Evolutionary conservation across 73 alveolate species (phyloP).

Genomic region (Paramecium primaurelia): DNA sequence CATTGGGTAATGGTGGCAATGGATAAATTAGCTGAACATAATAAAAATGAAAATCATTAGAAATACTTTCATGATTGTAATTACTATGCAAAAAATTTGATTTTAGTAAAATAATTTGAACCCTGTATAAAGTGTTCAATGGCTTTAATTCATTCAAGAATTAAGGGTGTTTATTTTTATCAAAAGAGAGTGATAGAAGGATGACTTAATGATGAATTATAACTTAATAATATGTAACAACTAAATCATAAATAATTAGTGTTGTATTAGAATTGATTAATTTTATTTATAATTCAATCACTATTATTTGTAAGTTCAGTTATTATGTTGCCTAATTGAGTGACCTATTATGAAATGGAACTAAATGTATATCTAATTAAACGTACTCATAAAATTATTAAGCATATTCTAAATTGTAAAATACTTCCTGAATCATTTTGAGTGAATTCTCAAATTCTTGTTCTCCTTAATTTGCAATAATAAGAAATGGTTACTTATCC

Average conservation of each 20-base stretch:
- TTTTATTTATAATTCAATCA: neutral
- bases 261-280: neutral
- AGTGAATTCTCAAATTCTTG: neutral
- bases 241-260: neutral
- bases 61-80: neutral
- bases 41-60: neutral
- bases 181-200: neutral
- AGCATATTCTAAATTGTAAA: neutral
- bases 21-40: neutral
- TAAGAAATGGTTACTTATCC: neutral
- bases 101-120: neutral
- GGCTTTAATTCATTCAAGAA: slow-evolving; percentile 40
- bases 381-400: neutral
- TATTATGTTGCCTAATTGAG: neutral
- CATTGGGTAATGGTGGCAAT: neutral
- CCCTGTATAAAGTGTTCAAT: slow-evolving; percentile 28
- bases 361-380: neutral
- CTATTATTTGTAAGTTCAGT: neutral
- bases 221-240: neutral
- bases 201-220: neutral
- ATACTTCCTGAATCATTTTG: neutral
- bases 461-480: neutral
- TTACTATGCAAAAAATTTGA: neutral
- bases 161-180: neutral
- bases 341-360: neutral